Conservation (phyloP, 495 filamentous ascomycete species). For the Podospora appendiculata region DNA sequence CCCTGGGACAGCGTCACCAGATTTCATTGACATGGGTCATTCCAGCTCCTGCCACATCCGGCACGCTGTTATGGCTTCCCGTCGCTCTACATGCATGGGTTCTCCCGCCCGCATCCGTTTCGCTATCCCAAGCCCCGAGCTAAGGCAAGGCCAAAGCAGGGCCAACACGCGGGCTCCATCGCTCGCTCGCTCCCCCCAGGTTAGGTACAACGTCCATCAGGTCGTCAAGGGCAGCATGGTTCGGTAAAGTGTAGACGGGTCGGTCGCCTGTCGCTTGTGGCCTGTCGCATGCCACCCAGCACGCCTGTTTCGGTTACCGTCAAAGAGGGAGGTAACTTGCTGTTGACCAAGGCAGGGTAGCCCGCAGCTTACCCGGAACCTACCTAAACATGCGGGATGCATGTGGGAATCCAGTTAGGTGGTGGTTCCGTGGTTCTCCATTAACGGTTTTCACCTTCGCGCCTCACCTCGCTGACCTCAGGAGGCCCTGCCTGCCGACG, state of each 20-base stretch:
- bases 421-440: slow-evolving; percentile 2
- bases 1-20: too few species aligned
- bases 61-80: neutral
- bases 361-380: slow-evolving; percentile 1
- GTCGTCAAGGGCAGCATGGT: too few species aligned
- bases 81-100: neutral
- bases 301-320: too few species aligned
- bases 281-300: neutral
- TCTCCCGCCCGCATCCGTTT: neutral
- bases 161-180: too few species aligned
- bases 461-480: too few species aligned
- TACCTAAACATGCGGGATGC: slow-evolving; percentile 15
- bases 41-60: neutral
- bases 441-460: too few species aligned
- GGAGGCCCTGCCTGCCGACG: too few species aligned
- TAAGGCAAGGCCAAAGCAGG: neutral
- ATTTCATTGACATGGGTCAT: neutral
- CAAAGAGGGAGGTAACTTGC: too few species aligned
- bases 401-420: slow-evolving; percentile 10
- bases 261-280: too few species aligned
- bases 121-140: neutral
- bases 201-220: too few species aligned
- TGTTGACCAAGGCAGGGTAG: neutral
- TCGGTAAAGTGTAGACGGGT: too few species aligned
- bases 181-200: too few species aligned